Evolutionary conservation across 108 stramenopile species (phyloP), one percentile per base, ranked within the genome.

Genomic region (Heterococcus sp.): DNA sequence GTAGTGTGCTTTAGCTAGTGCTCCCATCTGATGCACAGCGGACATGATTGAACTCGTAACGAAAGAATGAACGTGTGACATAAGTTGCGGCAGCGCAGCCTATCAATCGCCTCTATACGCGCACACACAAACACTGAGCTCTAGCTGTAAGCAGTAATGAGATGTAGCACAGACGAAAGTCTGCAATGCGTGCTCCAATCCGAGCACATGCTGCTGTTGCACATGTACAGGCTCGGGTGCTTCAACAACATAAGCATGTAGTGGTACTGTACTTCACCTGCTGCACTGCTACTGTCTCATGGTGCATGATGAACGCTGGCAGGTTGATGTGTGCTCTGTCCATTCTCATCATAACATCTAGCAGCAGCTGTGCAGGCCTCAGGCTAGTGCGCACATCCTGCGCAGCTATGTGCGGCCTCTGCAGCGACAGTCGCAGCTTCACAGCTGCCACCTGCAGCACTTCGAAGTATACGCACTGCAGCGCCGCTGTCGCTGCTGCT

Each of bases 1-100:
- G 79, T 95, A 95, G 74, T 95, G 94, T 27, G 91, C 90, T 11
- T 5, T 31, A 2, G 38, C 72, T n/a, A 40, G 2, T 14, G 37
- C 72, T 28, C 37, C 72, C 4, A 73, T 31, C 39, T 40, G 58
- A n/a, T n/a, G n/a, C n/a, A n/a, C n/a, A n/a, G n/a, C n/a, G n/a
- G n/a, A n/a, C n/a, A n/a, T n/a, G n/a, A n/a, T n/a, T n/a, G n/a
- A n/a, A n/a, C n/a, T n/a, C n/a, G n/a, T n/a, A n/a, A n/a, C n/a
- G n/a, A n/a, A n/a, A n/a, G n/a, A n/a, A n/a, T n/a, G n/a, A n/a
- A n/a, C n/a, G n/a, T n/a, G n/a, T n/a, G n/a, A n/a, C n/a, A n/a
- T n/a, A n/a, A n/a, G n/a, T n/a, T n/a, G n/a, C n/a, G n/a, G n/a
- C n/a, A n/a, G n/a, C n/a, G n/a, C n/a, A n/a, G n/a, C n/a, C n/a